Conservation (phyloP, 2,329 filamentous ascomycete species). For the Pseudopithomyces maydicus region DNA sequence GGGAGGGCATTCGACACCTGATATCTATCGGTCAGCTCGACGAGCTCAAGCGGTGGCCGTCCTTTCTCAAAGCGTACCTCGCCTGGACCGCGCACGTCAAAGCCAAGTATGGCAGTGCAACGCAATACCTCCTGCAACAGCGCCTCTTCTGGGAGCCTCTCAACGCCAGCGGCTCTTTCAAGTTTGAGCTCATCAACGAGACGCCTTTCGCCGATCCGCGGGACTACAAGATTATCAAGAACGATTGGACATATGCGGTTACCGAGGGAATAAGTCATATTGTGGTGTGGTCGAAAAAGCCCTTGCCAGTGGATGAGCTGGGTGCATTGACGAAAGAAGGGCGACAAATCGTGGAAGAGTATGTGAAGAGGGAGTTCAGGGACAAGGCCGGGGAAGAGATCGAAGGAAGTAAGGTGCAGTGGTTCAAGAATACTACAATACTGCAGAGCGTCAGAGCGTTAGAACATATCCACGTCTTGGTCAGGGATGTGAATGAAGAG, state of each 20-base stretch:
- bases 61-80: slow-evolving; percentile 64
- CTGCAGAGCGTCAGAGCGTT: slow-evolving; percentile 67
- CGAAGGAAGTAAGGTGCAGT: slow-evolving; percentile 57
- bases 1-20: slow-evolving; percentile 36
- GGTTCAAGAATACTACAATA: slow-evolving; percentile 69
- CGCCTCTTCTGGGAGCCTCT: slow-evolving; percentile 58
- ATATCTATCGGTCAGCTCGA: slow-evolving; percentile 58
- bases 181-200: slow-evolving; percentile 51
- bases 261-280: slow-evolving; percentile 60
- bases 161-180: slow-evolving; percentile 19
- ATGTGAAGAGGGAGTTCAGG: slow-evolving; percentile 54
- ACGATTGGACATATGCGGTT: slow-evolving; percentile 69
- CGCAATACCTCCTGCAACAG: slow-evolving; percentile 60
- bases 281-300: slow-evolving; percentile 57
- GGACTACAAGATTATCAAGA: slow-evolving; percentile 63
- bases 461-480: slow-evolving; percentile 76
- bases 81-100: slow-evolving; percentile 62
- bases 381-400: slow-evolving; percentile 41
- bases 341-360: slow-evolving; percentile 30
- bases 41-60: slow-evolving; percentile 63
- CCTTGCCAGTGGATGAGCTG: slow-evolving; percentile 34
- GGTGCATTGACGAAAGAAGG: slow-evolving; percentile 39
- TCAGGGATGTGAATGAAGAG: slow-evolving; percentile 70
- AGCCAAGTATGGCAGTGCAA: slow-evolving; percentile 60
- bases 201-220: slow-evolving; percentile 58